Evolutionary conservation across 2,329 filamentous ascomycete species (phyloP), one percentile per base, ranked within the genome.

Genomic region (Triangularia verruculosa): DNA sequence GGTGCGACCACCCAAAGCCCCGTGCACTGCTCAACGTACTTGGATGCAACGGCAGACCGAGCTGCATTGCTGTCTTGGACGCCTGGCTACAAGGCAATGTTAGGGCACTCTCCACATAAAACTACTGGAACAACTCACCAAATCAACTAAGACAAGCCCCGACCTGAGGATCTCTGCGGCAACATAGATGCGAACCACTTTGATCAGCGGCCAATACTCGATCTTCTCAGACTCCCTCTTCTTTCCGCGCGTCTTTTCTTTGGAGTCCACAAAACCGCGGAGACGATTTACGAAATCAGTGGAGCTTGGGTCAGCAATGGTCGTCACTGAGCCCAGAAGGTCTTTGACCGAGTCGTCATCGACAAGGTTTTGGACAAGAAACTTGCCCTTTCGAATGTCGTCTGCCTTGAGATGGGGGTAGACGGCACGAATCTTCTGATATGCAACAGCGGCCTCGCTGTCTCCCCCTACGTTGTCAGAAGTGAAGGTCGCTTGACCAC

Each of bases 51-150:
- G 2, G 83, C 81, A 43, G 82, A 79, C 57, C 86, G 78, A 34
- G 86, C 86, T 3, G 83, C 80, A 69, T 89, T 89, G 0, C 81
- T 81, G 68, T 89, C 86, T 13, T 84, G 80, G 0, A 85, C 78
- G 51, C 86, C 85, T 4, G 86, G 86, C 72, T 76, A 52, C 20
- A 43, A 6, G 4, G 5, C 4, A 28, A 8, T 57, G 66, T 72
- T 57, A 73, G 34, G 25, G 22, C 52, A 39, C 9, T 11, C 27
- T 32, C 52, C 56, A 55, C 11, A 28, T 13, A 9, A 22, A 11
- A 53, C 7, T 22, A 24, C 5, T n/a, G 28, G 39, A 43, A 9
- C 6, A n/a, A 70, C 75, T 68, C 67, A 78, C 74, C 9, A 89
- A 73, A 70, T 89, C 77, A 8, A 78, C 77, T 1, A 79, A 66